Evolutionary conservation across 169 alveolate genomes (phyloP), one percentile per base, ranked within the genome.

Genomic region (Cryptosporidium meleagridis): DNA sequence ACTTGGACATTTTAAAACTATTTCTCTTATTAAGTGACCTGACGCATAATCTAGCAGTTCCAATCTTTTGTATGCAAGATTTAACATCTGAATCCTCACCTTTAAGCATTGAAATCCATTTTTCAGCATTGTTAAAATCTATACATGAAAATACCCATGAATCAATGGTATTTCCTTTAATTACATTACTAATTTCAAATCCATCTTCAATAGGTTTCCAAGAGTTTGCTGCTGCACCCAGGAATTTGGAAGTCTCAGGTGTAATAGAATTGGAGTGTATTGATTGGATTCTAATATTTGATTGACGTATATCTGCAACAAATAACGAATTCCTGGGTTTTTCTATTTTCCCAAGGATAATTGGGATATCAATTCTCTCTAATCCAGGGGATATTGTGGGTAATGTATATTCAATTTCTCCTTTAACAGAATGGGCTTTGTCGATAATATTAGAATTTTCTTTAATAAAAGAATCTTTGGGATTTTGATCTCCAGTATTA

Each of bases 91-190:
- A 12, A 59, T 80, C 75, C 37, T 80, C 80, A 29, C 89, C 75
- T 67, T 29, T 80, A n/a, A 80, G 75, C 89, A 80, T 80, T 21
- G 89, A 80, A 39, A 80, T 48, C 89, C 89, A 80, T 44, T 65
- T 80, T 41, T 80, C 89, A 26, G 89, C 89, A 33, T 33, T 41
- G 29, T 33, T 29, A 29, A 80, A 80, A 12, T 41, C 53, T n/a
- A 61, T 23, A 62, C 89, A 80, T 23, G 89, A 80, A 26, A 80
- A 80, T 4, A 80, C 45, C 89, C 89, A 80, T n/a, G 89, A 51
- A 16, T 80, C 73, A 21, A 80, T 23, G 7, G 89, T 80, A 26
- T 59, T 21, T 9, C 89, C 89, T 8, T 44, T 45, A 18, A 59
- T 80, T 12, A 80, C 89, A 41, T 80, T 65, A 41, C 89, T 62